phyloP scores from a whole-genome alignment of 192 early-diverging fungal genomes.

The Backusella tarrabulga region DNA sequence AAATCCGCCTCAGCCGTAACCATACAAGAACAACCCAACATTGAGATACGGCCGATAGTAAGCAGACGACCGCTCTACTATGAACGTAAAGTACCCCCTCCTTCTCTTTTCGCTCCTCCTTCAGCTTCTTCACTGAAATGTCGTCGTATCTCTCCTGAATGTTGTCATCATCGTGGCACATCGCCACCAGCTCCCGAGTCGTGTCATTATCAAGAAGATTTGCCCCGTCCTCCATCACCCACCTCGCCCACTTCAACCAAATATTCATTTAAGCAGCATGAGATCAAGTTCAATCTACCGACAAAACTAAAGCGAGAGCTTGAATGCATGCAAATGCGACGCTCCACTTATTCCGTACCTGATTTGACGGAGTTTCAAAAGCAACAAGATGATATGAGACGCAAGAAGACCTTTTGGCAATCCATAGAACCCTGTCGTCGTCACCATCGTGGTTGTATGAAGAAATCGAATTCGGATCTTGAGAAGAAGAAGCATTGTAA shows the following conservation, averaged over 20 bases:
- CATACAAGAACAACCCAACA: background rate
- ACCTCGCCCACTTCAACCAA: background rate
- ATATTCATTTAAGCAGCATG: background rate
- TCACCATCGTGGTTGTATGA: background rate
- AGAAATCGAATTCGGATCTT: background rate
- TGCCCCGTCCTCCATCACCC: background rate
- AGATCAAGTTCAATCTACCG: background rate
- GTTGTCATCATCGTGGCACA: background rate
- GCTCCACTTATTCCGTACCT: slow-evolving; percentile 21
- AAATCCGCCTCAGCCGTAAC: background rate
- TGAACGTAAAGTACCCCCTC: background rate
- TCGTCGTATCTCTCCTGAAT: background rate
- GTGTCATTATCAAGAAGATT: background rate
- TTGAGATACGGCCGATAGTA: background rate
- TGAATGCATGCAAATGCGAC: background rate
- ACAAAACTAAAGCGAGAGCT: slow-evolving; percentile 10
- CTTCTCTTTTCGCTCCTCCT: background rate
- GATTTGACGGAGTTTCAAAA: slow-evolving; percentile 4
- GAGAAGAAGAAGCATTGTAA: background rate
- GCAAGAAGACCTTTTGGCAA: background rate
- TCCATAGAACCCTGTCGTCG: background rate
- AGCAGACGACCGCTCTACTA: background rate
- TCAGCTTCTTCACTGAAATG: background rate
- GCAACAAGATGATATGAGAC: background rate
- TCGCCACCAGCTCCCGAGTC: background rate